Conservation (phyloP, 345 rosid species). For the Syzygium aqueum region DNA sequence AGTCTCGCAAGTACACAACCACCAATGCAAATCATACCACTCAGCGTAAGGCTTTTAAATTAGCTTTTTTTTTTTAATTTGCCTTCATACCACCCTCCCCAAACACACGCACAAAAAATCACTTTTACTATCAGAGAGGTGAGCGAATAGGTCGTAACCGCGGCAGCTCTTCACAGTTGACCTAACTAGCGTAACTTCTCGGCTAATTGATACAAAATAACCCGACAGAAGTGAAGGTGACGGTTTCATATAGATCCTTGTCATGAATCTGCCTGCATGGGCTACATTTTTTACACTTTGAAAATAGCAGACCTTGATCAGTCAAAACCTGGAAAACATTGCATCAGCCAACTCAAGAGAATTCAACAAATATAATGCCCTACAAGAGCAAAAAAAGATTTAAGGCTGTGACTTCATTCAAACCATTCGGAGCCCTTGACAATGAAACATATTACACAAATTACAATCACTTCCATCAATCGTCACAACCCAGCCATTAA, state of each 20-base stretch:
- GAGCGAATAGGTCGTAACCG: neutral
- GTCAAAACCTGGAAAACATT: neutral
- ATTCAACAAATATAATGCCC: neutral
- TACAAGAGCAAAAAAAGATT: neutral
- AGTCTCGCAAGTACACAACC: neutral
- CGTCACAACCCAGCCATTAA: neutral
- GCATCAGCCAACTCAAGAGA: neutral
- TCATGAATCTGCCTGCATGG: neutral
- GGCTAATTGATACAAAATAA: neutral
- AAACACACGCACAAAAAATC: neutral
- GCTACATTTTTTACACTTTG: neutral
- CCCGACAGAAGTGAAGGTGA: neutral
- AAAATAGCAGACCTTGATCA: neutral
- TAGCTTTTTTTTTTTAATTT: neutral
- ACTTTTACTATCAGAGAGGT: neutral
- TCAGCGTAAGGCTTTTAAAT: neutral
- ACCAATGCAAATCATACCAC: neutral
- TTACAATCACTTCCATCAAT: neutral
- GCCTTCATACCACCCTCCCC: neutral
- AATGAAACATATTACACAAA: neutral
- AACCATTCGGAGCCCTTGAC: neutral
- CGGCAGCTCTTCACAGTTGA: neutral
- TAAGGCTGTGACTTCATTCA: neutral
- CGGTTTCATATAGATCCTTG: neutral
- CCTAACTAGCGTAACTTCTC: neutral